Conservation (phyloP, 805 yeast species). For the Candida caryicola region DNA sequence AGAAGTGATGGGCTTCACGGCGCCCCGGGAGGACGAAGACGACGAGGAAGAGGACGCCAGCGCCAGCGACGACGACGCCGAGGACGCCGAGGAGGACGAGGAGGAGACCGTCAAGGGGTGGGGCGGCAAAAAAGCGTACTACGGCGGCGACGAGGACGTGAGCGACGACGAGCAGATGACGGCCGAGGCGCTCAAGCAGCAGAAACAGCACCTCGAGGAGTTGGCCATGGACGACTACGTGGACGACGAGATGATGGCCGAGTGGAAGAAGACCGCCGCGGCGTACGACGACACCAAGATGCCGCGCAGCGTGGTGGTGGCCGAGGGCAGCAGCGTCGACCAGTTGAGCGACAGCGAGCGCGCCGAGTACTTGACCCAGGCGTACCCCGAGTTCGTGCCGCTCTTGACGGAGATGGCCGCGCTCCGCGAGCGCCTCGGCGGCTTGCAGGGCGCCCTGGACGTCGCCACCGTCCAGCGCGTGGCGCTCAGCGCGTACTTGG, state of each 20-base stretch:
- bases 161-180: slow-evolving; percentile 82
- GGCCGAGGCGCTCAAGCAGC: slow-evolving; percentile 83
- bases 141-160: slow-evolving; percentile 57
- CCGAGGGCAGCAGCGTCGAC: slow-evolving; percentile 15
- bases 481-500: slow-evolving; percentile 77
- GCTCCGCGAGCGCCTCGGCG: slow-evolving; percentile 42
- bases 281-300: slow-evolving; percentile 36
- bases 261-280: slow-evolving; percentile 65
- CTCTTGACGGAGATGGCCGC: slow-evolving; percentile 57
- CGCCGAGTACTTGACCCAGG: slow-evolving; percentile 50
- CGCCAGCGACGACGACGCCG: slow-evolving; percentile 46
- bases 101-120: slow-evolving; percentile 31
- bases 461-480: slow-evolving; percentile 51
- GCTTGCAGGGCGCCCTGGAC: slow-evolving; percentile 7
- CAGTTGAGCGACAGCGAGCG: slow-evolving; percentile 52
- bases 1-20: slow-evolving; percentile 48
- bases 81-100: slow-evolving; percentile 32
- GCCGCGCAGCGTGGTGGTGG: slow-evolving; percentile 9
- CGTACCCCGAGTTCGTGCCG: slow-evolving; percentile 84
- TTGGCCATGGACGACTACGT: slow-evolving; percentile 52
- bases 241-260: slow-evolving; percentile 76
- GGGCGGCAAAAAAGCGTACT: slow-evolving; percentile 48
- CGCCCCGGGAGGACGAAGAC: slow-evolving; percentile 30
- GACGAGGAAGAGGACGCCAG: slow-evolving; percentile 52
- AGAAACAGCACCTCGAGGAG: slow-evolving; percentile 68